Percentiles rank a stretch among this genome's conserved stretches.
Evolutionary conservation across 257 asterid genomes (phyloP).

Genomic region (Solanum piurae): DNA sequence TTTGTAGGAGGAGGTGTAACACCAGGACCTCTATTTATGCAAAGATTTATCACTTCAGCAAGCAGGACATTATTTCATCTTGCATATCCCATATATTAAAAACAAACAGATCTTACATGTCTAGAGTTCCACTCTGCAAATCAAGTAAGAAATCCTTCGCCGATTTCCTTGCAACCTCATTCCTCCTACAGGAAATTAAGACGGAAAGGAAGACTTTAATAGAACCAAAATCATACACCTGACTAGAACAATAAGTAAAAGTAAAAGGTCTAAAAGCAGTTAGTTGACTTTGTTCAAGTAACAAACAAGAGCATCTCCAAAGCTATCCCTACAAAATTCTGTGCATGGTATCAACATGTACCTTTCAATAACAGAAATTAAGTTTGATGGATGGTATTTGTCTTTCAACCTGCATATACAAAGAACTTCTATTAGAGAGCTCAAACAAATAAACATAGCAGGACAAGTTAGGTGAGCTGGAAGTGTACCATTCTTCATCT

Average conservation of each 20-base stretch:
- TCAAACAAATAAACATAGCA: neutral
- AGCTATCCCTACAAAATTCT: neutral
- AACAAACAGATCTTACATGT: constrained; percentile 43
- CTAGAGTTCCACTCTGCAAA: constrained; percentile 81
- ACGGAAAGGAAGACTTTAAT: neutral
- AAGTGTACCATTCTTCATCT: constrained; percentile 80
- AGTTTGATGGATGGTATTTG: constrained; percentile 90
- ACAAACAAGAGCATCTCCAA: neutral
- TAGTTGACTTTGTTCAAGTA: neutral
- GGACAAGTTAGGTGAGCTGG: neutral
- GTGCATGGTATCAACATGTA: constrained; percentile 7
- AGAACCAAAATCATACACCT: neutral
- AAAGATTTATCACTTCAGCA: constrained; percentile 9
- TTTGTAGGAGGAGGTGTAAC: constrained; percentile 45
- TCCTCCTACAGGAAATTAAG: constrained; percentile 50
- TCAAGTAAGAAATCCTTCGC: constrained; percentile 84
- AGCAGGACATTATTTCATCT: neutral
- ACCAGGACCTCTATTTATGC: constrained; percentile 66
- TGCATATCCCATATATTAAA: neutral
- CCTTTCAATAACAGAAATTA: constrained; percentile 83
- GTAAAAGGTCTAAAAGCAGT: neutral
- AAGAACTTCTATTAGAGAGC: constrained; percentile 8
- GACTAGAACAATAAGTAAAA: neutral
- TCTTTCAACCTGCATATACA: constrained; percentile 73
- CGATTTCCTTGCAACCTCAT: constrained; percentile 62